Evolutionary conservation across 192 early-diverging fungal species (phyloP), one percentile per base, ranked within the genome.

Genomic region (Linnemannia schmuckeri): DNA sequence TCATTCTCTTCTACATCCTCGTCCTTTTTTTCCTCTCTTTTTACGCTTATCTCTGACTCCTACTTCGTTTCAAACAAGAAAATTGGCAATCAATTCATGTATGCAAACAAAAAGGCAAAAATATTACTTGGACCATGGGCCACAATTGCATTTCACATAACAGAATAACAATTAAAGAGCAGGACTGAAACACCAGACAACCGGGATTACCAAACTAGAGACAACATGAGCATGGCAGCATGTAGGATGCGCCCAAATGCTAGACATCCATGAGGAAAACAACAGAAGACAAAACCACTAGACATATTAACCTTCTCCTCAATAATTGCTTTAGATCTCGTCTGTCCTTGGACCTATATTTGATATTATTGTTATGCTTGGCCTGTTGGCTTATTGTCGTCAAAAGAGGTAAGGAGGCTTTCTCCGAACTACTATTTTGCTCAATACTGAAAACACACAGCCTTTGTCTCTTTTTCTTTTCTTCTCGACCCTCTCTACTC

Each of bases 311-410:
- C 61, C 47, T n/a, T 44, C 40, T 9, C 46, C 42, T 69, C n/a
- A 70, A 20, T 35, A 40, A 54, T 13, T 82, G 18, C 47, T 17
- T 55, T 81, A 87, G 85, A 81, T 87, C 40, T 87, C 85, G 4
- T 78, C 85, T 4, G 27, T 87, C 0, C 76, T 87, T 44, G 85
- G 85, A 46, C 85, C 85, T 38, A 46, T 87, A 5, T 87, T 87
- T 71, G 85, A 87, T 57, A 87, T 87, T 33, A 49, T 78, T 33
- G 79, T 87, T 3, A 87, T 87, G 85, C 85, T 87, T 27, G 79
- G 85, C 49, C 73, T 87, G 27, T 75, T 81, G 24, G 71, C 71
- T 3, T 87, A 87, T 38, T 87, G 85, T 57, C 85, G 85, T 20
- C 79, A 81, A 33, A 87, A 81, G 72, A 87, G 85, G 85, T 87